Evolutionary conservation across 768 basidiomycete species (phyloP).

Genomic region (Pleurotus tuoliensis): DNA sequence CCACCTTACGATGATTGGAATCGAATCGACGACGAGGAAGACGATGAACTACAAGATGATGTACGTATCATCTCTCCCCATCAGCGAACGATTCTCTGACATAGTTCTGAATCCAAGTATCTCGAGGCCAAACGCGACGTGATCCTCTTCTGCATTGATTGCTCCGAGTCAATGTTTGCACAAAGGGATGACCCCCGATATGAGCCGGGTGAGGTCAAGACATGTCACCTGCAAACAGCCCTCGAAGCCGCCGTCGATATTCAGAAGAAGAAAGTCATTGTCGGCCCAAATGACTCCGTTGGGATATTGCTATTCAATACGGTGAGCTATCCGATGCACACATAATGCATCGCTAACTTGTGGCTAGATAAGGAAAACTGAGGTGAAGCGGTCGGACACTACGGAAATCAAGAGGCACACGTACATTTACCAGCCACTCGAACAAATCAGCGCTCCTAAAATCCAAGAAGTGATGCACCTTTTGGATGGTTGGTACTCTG

Average conservation of each 20-base stretch:
- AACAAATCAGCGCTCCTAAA: conserved; percentile 72
- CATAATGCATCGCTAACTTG: neutral
- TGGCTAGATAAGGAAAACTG: conserved; percentile 38
- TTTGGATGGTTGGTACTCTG: conserved; percentile 58
- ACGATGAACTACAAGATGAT: conserved; percentile 72
- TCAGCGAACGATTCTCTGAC: neutral
- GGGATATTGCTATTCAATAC: conserved; percentile 93
- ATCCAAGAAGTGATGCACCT: conserved; percentile 77
- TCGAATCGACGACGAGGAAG: conserved; percentile 73
- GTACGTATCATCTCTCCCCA: conserved; percentile 28
- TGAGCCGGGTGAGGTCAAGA: conserved; percentile 51
- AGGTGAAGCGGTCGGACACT: conserved; percentile 33
- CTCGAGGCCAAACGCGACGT: conserved; percentile 79
- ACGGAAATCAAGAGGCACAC: conserved; percentile 68
- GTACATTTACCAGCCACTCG: conserved; percentile 72
- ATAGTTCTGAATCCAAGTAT: conserved; percentile 34
- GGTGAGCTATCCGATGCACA: conserved; percentile 39
- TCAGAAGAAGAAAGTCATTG: conserved; percentile 85
- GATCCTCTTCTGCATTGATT: conserved; percentile 94
- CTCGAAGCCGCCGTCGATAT: conserved; percentile 84
- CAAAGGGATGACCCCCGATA: conserved; percentile 62
- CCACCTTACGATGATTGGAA: conserved; percentile 80
- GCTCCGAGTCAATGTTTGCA: conserved; percentile 84
- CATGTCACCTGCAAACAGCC: conserved; percentile 73
- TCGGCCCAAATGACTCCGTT: conserved; percentile 83